phyloP scores from a whole-genome alignment of 2,329 filamentous ascomycete genomes.

The Stagonosporopsis cucurbitacearum region DNA sequence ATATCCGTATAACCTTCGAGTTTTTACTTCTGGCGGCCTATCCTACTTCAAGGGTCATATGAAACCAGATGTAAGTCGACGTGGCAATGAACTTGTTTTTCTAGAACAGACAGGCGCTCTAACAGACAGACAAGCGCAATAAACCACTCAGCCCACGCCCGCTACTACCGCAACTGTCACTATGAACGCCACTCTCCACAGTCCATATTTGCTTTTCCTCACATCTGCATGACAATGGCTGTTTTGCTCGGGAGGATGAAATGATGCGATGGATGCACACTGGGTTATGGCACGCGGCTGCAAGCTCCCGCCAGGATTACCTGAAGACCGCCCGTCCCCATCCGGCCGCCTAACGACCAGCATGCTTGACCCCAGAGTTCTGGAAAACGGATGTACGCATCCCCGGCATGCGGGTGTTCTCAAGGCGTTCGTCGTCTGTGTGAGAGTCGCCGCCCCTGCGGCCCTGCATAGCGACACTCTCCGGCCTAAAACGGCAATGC shows the following conservation, averaged over 20 bases:
- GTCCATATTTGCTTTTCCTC: background rate
- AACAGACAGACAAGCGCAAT: background rate
- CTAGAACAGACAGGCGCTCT: background rate
- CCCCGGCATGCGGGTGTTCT: background rate
- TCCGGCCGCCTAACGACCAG: background rate
- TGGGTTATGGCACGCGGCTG: background rate
- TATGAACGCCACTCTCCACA: slow-evolving; percentile 4
- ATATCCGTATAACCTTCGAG: background rate
- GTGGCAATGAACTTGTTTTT: slow-evolving; percentile 6
- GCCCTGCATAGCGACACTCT: background rate
- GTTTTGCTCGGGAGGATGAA: slow-evolving; percentile 4
- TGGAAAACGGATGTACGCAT: background rate
- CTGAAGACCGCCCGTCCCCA: background rate
- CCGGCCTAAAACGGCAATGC: background rate
- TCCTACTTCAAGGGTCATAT: background rate
- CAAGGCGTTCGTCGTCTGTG: too few relatives aligned
- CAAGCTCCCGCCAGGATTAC: background rate
- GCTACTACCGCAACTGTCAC: background rate
- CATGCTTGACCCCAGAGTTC: background rate
- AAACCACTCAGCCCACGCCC: slow-evolving; percentile 4
- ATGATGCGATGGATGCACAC: slow-evolving; percentile 4
- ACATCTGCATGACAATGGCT: background rate
- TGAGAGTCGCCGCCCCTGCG: too few relatives aligned
- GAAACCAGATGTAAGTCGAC: slow-evolving; percentile 7
- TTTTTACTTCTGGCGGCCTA: background rate